Conservation (phyloP, 2,329 filamentous ascomycete species). For the Aureobasidium sp. region DNA sequence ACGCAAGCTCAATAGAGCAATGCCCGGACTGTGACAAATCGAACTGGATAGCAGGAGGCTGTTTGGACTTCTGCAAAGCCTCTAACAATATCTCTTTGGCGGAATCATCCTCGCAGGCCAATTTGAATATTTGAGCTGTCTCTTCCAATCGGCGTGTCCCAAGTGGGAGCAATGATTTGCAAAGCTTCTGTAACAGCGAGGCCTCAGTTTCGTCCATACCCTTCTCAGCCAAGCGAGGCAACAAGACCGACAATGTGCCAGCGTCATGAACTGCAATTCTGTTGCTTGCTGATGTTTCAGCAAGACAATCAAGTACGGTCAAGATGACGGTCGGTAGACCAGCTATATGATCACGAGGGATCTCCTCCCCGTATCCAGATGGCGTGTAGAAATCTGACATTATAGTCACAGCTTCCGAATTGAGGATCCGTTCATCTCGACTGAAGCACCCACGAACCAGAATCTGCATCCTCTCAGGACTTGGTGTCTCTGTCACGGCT, state of each 20-base stretch:
- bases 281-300: conserved; percentile 10
- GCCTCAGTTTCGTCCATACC: background rate
- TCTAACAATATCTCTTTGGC: conserved; percentile 65
- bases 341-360: background rate
- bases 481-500: background rate
- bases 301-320: background rate
- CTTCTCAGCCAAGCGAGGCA: conserved; percentile 6
- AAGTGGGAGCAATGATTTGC: conserved; percentile 61
- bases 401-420: conserved; percentile 1
- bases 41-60: conserved; percentile 85
- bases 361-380: too few relatives aligned
- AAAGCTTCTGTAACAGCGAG: conserved; percentile 55
- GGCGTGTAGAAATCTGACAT: background rate
- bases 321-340: background rate
- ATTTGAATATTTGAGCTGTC: conserved; percentile 66
- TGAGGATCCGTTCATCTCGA: background rate
- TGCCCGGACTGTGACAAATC: conserved; percentile 84
- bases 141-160: conserved; percentile 78
- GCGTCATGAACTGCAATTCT: conserved; percentile 12
- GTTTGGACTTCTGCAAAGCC: conserved; percentile 66
- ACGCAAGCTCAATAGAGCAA: conserved; percentile 82
- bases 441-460: background rate
- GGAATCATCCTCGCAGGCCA: conserved; percentile 44
- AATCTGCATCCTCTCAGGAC: background rate
- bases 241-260: conserved; percentile 11